These are phyloP conservation scores for Pythium oligandrum DNA, from an alignment of 352 stramenopile genomes.

Conservation along the genomic window DNA sequence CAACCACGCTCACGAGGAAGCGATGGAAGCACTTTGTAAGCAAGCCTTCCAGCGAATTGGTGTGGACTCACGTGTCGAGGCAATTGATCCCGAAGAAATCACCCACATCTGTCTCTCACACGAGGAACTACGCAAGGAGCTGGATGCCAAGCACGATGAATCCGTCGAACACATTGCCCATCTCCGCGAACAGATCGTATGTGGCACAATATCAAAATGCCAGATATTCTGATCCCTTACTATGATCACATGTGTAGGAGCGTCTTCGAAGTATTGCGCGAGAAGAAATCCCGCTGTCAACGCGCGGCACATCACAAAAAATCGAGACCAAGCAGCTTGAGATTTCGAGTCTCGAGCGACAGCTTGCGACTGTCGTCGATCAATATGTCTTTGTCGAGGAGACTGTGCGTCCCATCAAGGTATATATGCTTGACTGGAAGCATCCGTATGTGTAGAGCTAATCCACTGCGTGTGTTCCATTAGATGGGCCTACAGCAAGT, in stretches of 20 bases:
- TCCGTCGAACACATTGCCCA: constrained; percentile 45
- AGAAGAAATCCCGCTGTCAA: constrained; percentile 56
- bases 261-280: constrained; percentile 38
- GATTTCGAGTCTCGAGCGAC: constrained; percentile 51
- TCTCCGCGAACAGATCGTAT: constrained; percentile 61
- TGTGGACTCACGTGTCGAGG: constrained; percentile 46
- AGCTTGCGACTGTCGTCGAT: constrained; percentile 64
- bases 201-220: not conserved
- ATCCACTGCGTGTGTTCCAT: not conserved
- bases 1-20: constrained; percentile 13
- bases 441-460: not conserved
- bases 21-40: constrained; percentile 28
- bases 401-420: constrained; percentile 71
- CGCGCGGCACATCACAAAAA: constrained; percentile 54
- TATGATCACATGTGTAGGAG: constrained; percentile 20
- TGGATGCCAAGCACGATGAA: constrained; percentile 61
- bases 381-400: constrained; percentile 84
- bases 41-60: constrained; percentile 70
- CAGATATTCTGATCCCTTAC: not conserved
- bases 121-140: constrained; percentile 60
- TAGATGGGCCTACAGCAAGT: constrained; percentile 82
- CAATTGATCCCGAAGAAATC: constrained; percentile 63
- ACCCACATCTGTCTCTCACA: constrained; percentile 60
- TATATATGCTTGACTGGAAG: constrained; percentile 7
- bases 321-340: constrained; percentile 71